phyloP scores from a whole-genome alignment of 805 yeast genomes.

The Lipomyces orientalis region DNA sequence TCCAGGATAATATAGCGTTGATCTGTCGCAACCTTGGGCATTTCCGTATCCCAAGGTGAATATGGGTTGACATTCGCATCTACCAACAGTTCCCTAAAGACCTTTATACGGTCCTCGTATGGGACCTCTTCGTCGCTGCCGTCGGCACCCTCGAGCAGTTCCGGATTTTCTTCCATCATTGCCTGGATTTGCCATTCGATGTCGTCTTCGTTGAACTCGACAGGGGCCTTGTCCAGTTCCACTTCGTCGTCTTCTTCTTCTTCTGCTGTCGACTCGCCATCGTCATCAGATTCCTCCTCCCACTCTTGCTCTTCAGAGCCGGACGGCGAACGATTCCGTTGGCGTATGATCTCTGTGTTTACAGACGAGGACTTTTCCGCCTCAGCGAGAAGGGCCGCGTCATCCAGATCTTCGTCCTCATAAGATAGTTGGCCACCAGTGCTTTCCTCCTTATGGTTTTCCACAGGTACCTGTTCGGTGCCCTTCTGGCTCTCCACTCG shows the following conservation, averaged over 20 bases:
- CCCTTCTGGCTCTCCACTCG: constrained; percentile 13
- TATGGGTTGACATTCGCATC: constrained; percentile 50
- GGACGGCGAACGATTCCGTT: constrained; percentile 31
- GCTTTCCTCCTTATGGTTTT: not conserved
- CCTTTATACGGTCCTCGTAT: constrained; percentile 35
- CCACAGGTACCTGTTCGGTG: not conserved
- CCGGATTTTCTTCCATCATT: constrained; percentile 30
- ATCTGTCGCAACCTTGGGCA: constrained; percentile 51
- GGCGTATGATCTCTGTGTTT: constrained; percentile 24
- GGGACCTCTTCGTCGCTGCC: constrained; percentile 36
- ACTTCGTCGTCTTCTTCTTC: constrained; percentile 29
- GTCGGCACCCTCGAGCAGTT: constrained; percentile 31
- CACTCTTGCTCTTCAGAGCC: constrained; percentile 25
- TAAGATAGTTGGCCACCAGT: not conserved
- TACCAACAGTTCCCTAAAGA: constrained; percentile 49
- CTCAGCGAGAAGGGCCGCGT: constrained; percentile 18
- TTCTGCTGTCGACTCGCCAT: constrained; percentile 30
- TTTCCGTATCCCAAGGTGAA: constrained; percentile 56
- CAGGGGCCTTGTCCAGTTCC: constrained; percentile 40
- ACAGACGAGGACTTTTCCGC: constrained; percentile 9
- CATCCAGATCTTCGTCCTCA: constrained; percentile 17
- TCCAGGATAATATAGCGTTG: constrained; percentile 49
- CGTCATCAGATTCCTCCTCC: constrained; percentile 27
- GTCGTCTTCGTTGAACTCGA: constrained; percentile 38
- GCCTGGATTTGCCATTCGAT: constrained; percentile 38